phyloP scores from a whole-genome alignment of 1,284 basidiomycete genomes.

The Irpex lacteus region DNA sequence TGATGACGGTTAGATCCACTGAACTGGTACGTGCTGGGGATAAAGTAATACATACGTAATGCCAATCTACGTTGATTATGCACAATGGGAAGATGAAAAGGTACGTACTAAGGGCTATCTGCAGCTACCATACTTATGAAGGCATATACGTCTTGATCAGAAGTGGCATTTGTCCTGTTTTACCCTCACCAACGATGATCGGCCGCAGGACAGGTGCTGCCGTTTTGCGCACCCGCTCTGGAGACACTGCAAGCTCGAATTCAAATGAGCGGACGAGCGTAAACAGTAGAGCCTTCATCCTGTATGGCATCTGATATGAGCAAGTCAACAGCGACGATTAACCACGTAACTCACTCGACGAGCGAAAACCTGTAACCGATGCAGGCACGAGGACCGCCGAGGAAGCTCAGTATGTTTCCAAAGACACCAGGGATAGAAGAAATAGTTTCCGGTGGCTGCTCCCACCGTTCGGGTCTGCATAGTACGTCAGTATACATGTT shows the following conservation, averaged over 20 bases:
- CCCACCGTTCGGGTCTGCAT: conserved; percentile 58
- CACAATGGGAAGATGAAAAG: no score
- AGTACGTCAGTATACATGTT: background rate
- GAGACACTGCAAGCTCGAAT: conserved; percentile 48
- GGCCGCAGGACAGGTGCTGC: conserved; percentile 20
- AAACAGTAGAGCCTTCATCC: conserved; percentile 55
- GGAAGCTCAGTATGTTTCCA: conserved; percentile 58
- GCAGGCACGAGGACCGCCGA: conserved; percentile 58
- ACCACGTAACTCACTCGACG: conserved; percentile 44
- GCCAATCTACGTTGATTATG: no score
- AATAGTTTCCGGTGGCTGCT: conserved; percentile 41
- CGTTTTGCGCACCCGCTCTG: conserved; percentile 21
- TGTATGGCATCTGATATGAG: conserved; percentile 17
- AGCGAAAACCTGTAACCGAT: conserved; percentile 73
- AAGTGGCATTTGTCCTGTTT: conserved; percentile 20
- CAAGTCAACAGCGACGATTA: background rate
- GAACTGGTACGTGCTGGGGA: no score
- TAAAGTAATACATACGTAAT: no score
- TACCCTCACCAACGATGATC: conserved; percentile 4
- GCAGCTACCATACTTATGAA: no score
- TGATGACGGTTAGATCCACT: no score
- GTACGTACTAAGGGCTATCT: no score
- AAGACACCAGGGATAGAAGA: conserved; percentile 54
- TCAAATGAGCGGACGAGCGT: conserved; percentile 55
- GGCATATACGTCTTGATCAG: conserved; percentile 19